phyloP scores from a whole-genome alignment of 2,329 filamentous ascomycete species.

The Aspergillus cejpii region DNA sequence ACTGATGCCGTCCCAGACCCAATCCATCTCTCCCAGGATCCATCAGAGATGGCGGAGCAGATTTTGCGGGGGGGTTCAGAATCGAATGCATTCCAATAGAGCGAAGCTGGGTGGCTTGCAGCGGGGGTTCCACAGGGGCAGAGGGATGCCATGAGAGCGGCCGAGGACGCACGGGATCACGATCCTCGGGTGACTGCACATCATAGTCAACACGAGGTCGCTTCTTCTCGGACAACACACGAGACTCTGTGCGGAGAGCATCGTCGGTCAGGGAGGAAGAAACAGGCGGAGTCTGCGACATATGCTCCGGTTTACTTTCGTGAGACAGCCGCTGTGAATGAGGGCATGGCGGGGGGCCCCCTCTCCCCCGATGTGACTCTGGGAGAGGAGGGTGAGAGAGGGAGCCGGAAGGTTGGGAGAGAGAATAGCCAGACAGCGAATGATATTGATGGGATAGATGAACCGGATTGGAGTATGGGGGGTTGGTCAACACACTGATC shows the following conservation, averaged over 20 bases:
- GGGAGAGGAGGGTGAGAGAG: conserved; percentile 35
- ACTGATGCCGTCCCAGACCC: conserved; percentile 16
- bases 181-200: conserved; percentile 14
- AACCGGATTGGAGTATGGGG: conserved; percentile 30
- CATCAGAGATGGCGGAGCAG: conserved; percentile 12
- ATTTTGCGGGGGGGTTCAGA: conserved; percentile 33
- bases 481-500: conserved; percentile 30
- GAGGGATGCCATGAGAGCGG: conserved; percentile 35
- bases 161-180: conserved; percentile 25
- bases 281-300: conserved; percentile 34
- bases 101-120: conserved; percentile 27
- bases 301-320: conserved; percentile 32
- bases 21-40: conserved; percentile 19
- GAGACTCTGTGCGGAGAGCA: conserved; percentile 19
- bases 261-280: conserved; percentile 27
- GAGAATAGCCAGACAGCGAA: conserved; percentile 24
- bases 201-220: conserved; percentile 18
- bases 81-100: conserved; percentile 40
- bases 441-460: conserved; percentile 29
- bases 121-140: conserved; percentile 31
- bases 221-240: conserved; percentile 20
- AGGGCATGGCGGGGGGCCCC: conserved; percentile 36
- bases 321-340: conserved; percentile 20
- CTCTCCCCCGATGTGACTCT: conserved; percentile 34
- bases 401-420: conserved; percentile 23